A percentile compares a stretch with the other conserved stretches of the same genome.
phyloP scores from a whole-genome alignment of 2,329 filamentous ascomycete genomes.

The Epichloe typhina region DNA sequence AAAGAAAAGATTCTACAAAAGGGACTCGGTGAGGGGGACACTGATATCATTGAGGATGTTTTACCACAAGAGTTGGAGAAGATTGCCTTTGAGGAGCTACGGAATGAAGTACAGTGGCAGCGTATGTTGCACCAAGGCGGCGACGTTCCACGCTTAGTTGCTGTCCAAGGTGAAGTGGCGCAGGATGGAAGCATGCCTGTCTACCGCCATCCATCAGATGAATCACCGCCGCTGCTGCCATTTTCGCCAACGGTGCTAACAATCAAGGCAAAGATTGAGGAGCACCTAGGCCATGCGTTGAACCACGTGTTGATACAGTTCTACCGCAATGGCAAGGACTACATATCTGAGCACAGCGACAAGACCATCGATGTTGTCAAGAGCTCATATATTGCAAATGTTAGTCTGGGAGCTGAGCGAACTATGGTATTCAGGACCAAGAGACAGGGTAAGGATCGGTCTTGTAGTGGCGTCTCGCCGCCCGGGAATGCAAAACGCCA shows the following conservation, averaged over 20 bases:
- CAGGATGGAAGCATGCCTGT: slow-evolving; percentile 65
- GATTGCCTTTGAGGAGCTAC: slow-evolving; percentile 55
- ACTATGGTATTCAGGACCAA: slow-evolving; percentile 86
- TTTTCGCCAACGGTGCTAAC: slow-evolving; percentile 62
- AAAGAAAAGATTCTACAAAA: slow-evolving; percentile 23
- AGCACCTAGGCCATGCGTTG: slow-evolving; percentile 60
- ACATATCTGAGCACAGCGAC: slow-evolving; percentile 93
- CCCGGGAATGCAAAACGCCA: slow-evolving; percentile 29
- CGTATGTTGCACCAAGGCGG: slow-evolving; percentile 88
- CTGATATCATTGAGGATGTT: slow-evolving; percentile 56
- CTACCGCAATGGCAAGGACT: slow-evolving; percentile 79
- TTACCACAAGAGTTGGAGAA: slow-evolving; percentile 44
- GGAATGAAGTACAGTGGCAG: slow-evolving; percentile 71
- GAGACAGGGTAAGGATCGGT: slow-evolving; percentile 34
- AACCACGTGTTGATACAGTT: slow-evolving; percentile 91
- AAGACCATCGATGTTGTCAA: slow-evolving; percentile 86
- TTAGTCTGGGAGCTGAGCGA: slow-evolving; percentile 82
- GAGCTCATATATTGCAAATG: slow-evolving; percentile 76
- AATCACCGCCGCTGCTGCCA: slow-evolving; percentile 61
- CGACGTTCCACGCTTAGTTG: slow-evolving; percentile 80
- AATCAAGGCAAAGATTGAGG: slow-evolving; percentile 57
- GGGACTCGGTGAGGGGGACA: slow-evolving; percentile 68
- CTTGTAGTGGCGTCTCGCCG: neutral
- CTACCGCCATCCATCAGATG: slow-evolving; percentile 90
- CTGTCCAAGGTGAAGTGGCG: slow-evolving; percentile 65